Evolutionary conservation across 2,329 filamentous ascomycete genomes (phyloP), one percentile per base, ranked within the genome.

Genomic region (Fusarium poae): DNA sequence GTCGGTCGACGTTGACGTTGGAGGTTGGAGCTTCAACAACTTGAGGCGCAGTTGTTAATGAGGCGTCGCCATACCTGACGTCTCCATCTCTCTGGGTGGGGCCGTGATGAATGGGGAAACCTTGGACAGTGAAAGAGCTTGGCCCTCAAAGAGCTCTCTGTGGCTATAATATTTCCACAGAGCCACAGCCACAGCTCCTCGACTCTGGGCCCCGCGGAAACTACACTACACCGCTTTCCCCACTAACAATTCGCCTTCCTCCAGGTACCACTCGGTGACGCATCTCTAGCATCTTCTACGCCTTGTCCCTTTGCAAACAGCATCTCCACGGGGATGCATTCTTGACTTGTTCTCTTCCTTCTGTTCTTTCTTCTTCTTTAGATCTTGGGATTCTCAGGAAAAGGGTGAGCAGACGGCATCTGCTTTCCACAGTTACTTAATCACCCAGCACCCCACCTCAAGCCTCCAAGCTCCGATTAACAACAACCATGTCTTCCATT

Each of bases 401-500:
- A 30, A 27, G 15, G 18, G 3, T 16, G 23, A 32, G 30, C 21
- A 52, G 32, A 55, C 20, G 42, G 37, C 27, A 40, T 40, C 15
- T 15, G 43, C 23, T 29, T 48, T 18, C 21, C 40, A 34, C 39
- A 34, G n/a, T 20, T n/a, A 30, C 37, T 40, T 35, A 15, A 40
- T 44, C 54, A 34, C 25, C 43, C 40, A 20, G 9, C 45, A 53
- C 54, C 44, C 48, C 46, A 50, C 40, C 43, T 46, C 43, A 46
- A 50, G 50, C 23, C 48, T 39, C 42, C 18, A 49, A 70, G 54
- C 75, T 51, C 60, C 48, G 49, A 57, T 60, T 50, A 54, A 30
- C 51, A 68, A 66, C 53, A 74, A 81, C 72, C 65, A 89, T 89
- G 87, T 82, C 84, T 62, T 81, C 85, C 63, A 83, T 88, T 77